phyloP scores from a whole-genome alignment of 2,329 filamentous ascomycete species.

The Epicoccum nigrum region DNA sequence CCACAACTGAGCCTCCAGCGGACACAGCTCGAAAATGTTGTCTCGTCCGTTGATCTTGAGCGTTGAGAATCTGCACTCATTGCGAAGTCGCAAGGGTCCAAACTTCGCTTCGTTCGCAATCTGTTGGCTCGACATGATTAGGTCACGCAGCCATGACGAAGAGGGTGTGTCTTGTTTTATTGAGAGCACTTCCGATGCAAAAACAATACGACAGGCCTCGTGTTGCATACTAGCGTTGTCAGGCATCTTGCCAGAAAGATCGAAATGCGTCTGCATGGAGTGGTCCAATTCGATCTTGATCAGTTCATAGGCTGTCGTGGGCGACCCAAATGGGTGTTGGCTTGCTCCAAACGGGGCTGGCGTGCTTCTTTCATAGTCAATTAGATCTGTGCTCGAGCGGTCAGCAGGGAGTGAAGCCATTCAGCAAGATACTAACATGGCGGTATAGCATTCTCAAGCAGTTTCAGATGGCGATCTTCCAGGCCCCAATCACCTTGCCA shows the following conservation, averaged over 20 bases:
- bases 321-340: slow-evolving; percentile 27
- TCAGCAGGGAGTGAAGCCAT: neutral
- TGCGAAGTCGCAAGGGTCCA: slow-evolving; percentile 24
- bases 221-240: slow-evolving; percentile 31
- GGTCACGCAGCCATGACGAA: slow-evolving; percentile 32
- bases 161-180: slow-evolving; percentile 4
- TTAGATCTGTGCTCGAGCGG: slow-evolving; percentile 22
- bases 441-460: slow-evolving; percentile 30
- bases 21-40: slow-evolving; percentile 32
- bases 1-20: slow-evolving; percentile 28
- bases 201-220: slow-evolving; percentile 38
- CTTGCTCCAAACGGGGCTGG: slow-evolving; percentile 31
- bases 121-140: slow-evolving; percentile 32
- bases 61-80: slow-evolving; percentile 14
- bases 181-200: slow-evolving; percentile 26
- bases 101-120: slow-evolving; percentile 27
- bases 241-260: slow-evolving; percentile 26
- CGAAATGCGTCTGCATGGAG: slow-evolving; percentile 31
- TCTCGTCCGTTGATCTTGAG: slow-evolving; percentile 16
- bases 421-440: slow-evolving; percentile 20
- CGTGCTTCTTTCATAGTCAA: slow-evolving; percentile 28
- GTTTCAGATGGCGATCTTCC: slow-evolving; percentile 17
- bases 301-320: slow-evolving; percentile 34
- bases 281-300: slow-evolving; percentile 34
- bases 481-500: slow-evolving; percentile 40